Evolutionary conservation across 331 rosid genomes (phyloP).

Genomic region (Acacia concinna): DNA sequence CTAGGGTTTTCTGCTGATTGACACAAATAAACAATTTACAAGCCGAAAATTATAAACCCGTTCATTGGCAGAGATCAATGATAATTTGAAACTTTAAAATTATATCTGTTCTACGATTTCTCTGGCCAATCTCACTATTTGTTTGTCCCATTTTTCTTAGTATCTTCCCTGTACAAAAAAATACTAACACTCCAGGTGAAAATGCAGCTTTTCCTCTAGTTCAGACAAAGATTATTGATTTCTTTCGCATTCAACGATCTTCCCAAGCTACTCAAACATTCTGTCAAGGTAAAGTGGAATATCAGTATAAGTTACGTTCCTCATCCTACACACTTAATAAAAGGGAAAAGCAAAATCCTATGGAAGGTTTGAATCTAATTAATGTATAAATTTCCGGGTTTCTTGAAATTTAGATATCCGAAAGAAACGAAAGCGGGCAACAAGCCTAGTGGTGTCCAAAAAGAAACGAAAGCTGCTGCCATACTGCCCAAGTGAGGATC

Average conservation of each 20-base stretch:
- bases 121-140: neutral
- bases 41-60: neutral
- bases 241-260: conserved; percentile 69
- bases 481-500: conserved; percentile 62
- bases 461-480: conserved; percentile 70
- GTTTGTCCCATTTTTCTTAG: neutral
- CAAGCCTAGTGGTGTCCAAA: conserved; percentile 59
- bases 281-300: conserved; percentile 47
- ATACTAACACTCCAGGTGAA: neutral
- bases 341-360: neutral
- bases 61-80: neutral
- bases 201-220: conserved; percentile 83
- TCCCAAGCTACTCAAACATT: conserved; percentile 17
- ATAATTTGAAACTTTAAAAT: neutral
- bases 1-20: neutral
- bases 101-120: neutral
- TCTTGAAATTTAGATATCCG: conserved; percentile 43
- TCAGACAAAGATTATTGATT: conserved; percentile 90
- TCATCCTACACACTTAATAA: neutral
- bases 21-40: neutral
- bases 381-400: neutral
- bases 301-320: neutral
- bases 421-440: conserved; percentile 62
- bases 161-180: neutral
- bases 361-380: neutral